Conservation (phyloP, 1,139 yeast genomes). For the Citeromyces hawaiiensis region DNA sequence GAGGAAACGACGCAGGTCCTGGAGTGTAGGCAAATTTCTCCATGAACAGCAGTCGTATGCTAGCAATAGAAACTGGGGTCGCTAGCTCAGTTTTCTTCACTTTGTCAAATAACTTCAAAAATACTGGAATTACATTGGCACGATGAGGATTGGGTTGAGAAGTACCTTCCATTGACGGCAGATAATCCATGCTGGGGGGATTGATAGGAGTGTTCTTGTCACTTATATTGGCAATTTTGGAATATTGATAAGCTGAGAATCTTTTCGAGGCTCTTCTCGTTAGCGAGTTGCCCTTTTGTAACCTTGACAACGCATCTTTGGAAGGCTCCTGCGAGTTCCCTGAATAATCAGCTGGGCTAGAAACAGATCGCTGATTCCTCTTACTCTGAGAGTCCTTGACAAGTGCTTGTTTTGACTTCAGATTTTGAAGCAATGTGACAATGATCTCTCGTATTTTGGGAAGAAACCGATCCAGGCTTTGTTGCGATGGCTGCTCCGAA, state of each 20-base stretch:
- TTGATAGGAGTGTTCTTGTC: conserved; percentile 16
- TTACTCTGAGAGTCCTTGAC: conserved; percentile 13
- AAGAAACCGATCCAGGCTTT: conserved; percentile 63
- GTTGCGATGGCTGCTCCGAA: conserved; percentile 77
- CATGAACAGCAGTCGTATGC: conserved; percentile 59
- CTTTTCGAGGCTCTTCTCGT: conserved; percentile 88
- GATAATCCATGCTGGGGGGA: conserved; percentile 2
- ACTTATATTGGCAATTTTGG: conserved; percentile 50
- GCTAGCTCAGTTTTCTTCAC: conserved; percentile 41
- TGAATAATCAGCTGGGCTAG: conserved; percentile 8
- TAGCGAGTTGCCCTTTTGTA: conserved; percentile 69
- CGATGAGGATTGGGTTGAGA: not conserved
- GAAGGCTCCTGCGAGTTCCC: not conserved
- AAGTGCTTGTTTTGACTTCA: conserved; percentile 65
- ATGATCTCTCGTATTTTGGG: conserved; percentile 85
- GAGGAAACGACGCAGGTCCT: conserved; percentile 60
- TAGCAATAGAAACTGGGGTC: conserved; percentile 20
- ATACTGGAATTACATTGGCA: conserved; percentile 20
- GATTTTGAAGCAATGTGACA: conserved; percentile 63
- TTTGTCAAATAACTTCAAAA: conserved; percentile 40
- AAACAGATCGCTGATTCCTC: conserved; percentile 11
- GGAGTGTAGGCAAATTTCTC: conserved; percentile 84
- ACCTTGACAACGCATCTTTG: conserved; percentile 53
- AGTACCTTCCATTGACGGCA: conserved; percentile 4
- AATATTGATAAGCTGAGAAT: conserved; percentile 83